Evolutionary conservation across 305 asterid genomes (phyloP).

Genomic region (Petunia hybrid): DNA sequence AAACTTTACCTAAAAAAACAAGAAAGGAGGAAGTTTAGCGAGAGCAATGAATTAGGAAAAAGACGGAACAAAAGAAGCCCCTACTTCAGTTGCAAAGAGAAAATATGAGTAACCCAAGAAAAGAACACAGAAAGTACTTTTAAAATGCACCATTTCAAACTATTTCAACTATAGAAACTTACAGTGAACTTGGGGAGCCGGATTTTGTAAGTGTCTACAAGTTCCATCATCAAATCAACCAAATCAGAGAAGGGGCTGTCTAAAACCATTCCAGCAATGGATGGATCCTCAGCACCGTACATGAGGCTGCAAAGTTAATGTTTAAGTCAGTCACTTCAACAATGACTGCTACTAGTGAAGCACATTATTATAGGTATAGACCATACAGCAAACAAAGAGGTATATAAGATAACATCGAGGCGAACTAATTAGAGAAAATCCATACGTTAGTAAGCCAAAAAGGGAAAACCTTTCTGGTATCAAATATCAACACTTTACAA

Average conservation of each 20-base stretch:
- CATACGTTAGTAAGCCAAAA: background rate
- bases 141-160: conserved; percentile 22
- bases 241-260: conserved; percentile 97
- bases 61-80: conserved; percentile 28
- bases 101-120: conserved; percentile 24
- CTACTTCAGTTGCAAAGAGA: conserved; percentile 27
- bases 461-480: background rate
- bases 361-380: conserved; percentile 20
- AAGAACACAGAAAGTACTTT: conserved; percentile 3
- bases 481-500: background rate
- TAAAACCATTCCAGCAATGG: conserved; percentile 95
- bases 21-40: background rate
- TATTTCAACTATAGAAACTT: conserved; percentile 36
- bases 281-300: conserved; percentile 98
- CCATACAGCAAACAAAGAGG: conserved; percentile 10
- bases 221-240: conserved; percentile 96
- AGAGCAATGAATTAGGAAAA: background rate
- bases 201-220: conserved; percentile 89
- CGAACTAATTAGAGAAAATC: conserved; percentile 1
- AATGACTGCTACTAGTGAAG: conserved; percentile 6
- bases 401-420: background rate
- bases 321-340: conserved; percentile 21
- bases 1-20: conserved; percentile 68
- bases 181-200: conserved; percentile 95
- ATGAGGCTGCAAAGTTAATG: conserved; percentile 63